Percentiles rank a stretch among this genome's conserved stretches.
phyloP scores from a whole-genome alignment of 2,329 filamentous ascomycete genomes.

The Talaromyces verruculosus region DNA sequence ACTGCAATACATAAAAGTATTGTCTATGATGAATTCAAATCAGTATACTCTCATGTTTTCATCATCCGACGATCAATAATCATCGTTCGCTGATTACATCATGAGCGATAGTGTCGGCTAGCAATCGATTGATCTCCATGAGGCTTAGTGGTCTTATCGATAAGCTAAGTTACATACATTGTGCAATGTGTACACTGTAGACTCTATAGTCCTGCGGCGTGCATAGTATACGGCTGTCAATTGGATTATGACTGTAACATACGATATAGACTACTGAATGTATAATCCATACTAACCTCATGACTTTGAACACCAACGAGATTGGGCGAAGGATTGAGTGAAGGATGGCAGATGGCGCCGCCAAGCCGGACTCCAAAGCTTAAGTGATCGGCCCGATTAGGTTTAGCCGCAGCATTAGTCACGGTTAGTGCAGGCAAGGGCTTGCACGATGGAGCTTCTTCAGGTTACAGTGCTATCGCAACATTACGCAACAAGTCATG shows the following conservation, averaged over 20 bases:
- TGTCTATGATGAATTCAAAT: no score
- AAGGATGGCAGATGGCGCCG: not conserved
- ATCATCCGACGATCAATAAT: not conserved
- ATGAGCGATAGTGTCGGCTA: not conserved
- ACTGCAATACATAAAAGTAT: no score
- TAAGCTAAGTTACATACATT: not conserved
- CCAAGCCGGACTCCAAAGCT: slow-evolving; percentile 2
- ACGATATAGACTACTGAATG: not conserved
- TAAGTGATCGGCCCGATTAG: not conserved
- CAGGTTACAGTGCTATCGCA: not conserved
- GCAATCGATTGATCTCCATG: not conserved
- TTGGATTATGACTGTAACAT: not conserved
- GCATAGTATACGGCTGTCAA: not conserved
- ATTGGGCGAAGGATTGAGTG: not conserved
- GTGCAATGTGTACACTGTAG: no score
- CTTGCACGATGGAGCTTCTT: not conserved
- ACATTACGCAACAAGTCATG: slow-evolving; percentile 4
- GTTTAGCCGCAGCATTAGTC: not conserved
- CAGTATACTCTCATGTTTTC: not conserved
- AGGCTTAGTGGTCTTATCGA: not conserved
- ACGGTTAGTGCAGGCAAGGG: not conserved
- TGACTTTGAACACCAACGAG: not conserved
- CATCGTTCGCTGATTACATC: not conserved
- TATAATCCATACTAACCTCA: not conserved
- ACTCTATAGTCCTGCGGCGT: not conserved